phyloP scores from a whole-genome alignment of 148 eudicot genomes.

The Beta vulgaris region DNA sequence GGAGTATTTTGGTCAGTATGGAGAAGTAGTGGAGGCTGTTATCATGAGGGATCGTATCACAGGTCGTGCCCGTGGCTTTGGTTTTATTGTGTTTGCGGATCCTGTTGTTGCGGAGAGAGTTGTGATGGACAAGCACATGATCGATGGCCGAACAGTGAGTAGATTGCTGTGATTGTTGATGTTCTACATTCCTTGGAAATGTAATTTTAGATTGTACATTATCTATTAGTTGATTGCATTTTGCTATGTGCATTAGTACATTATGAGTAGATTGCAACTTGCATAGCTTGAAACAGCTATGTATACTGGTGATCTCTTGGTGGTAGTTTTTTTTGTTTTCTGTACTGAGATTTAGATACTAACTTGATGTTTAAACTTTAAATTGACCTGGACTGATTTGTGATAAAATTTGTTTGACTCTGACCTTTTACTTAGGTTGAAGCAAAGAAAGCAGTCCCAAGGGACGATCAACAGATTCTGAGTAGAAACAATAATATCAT shows the following conservation, averaged over 20 bases:
- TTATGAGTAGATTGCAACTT: background rate
- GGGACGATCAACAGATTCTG: slow-evolving; percentile 68
- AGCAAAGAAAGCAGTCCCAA: slow-evolving; percentile 89
- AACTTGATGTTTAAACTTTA: background rate
- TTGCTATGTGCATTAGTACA: background rate
- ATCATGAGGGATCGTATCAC: slow-evolving; percentile 85
- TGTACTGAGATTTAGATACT: background rate
- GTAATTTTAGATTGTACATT: slow-evolving; percentile 7
- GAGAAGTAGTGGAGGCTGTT: slow-evolving; percentile 78
- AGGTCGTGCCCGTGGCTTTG: slow-evolving; percentile 88
- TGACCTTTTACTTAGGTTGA: slow-evolving; percentile 54
- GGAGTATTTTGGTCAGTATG: slow-evolving; percentile 72
- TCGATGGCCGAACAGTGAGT: slow-evolving; percentile 87
- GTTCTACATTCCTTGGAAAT: slow-evolving; percentile 5
- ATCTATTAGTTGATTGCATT: background rate
- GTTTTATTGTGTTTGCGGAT: slow-evolving; percentile 72
- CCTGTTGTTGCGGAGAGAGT: slow-evolving; percentile 75
- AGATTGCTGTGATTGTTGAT: slow-evolving; percentile 16
- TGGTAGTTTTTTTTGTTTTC: background rate
- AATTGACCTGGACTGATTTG: background rate
- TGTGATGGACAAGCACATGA: slow-evolving; percentile 74
- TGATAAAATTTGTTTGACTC: slow-evolving; percentile 19
- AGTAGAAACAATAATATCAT: slow-evolving; percentile 50
- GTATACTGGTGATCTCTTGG: background rate
- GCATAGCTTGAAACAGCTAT: background rate